These are phyloP conservation scores for Aspergillus fumigatus DNA, from an alignment of 2,329 filamentous ascomycete species.

Conservation along the genomic window DNA sequence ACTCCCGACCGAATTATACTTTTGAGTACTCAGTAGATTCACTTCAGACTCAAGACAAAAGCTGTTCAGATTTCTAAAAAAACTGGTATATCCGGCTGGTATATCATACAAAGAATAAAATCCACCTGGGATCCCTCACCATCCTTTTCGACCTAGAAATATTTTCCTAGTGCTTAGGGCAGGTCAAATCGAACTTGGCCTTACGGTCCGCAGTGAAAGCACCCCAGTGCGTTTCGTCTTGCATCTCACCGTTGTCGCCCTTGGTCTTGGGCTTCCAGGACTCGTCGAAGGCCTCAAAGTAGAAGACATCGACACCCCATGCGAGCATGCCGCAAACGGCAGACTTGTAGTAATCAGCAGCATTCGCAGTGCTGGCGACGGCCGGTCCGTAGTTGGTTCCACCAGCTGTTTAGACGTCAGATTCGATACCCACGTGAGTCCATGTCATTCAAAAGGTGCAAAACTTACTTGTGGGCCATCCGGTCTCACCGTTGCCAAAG, in stretches of 20 bases:
- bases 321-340: slow-evolving; percentile 60
- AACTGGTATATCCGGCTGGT: background rate
- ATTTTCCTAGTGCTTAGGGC: slow-evolving; percentile 30
- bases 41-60: background rate
- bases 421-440: background rate
- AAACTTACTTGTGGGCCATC: slow-evolving; percentile 55
- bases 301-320: slow-evolving; percentile 66
- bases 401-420: slow-evolving; percentile 29
- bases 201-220: slow-evolving; percentile 58
- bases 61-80: too few species aligned
- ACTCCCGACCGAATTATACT: background rate
- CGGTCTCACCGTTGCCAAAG: slow-evolving; percentile 66
- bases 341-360: slow-evolving; percentile 56
- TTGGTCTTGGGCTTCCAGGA: slow-evolving; percentile 62
- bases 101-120: slow-evolving; percentile 4
- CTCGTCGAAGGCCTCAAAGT: slow-evolving; percentile 72
- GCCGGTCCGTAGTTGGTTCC: slow-evolving; percentile 60
- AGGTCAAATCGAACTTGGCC: slow-evolving; percentile 52
- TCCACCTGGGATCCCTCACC: slow-evolving; percentile 1
- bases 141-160: background rate
- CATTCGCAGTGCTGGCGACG: slow-evolving; percentile 56
- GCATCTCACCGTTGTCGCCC: slow-evolving; percentile 58
- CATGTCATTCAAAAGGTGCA: background rate
- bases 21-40: background rate
- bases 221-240: slow-evolving; percentile 66